Evolutionary conservation across 139 green algal genomes (phyloP), one percentile per base, ranked within the genome.

Genomic region (Asterochloris erici): DNA sequence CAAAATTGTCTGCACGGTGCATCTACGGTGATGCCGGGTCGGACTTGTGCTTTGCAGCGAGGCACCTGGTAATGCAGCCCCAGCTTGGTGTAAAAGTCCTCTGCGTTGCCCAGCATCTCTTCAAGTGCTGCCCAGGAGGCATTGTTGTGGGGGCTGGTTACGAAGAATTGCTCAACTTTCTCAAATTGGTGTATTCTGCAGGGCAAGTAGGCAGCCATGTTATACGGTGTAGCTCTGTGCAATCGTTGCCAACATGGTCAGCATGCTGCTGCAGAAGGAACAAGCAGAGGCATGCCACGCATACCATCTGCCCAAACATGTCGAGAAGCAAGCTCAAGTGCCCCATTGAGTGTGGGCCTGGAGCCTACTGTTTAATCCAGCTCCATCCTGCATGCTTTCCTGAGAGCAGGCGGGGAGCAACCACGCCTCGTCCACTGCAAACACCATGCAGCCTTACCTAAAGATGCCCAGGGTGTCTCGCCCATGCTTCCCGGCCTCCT

Each of bases 121-220:
- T 99, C 97, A 89, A 98, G 92, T 47, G 94, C 84, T 78, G 96
- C 86, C 97, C 97, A 99, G 68, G 87, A 95, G 68, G 89, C 87
- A 80, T 97, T 92, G 83, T 93, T 95, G 69, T 97, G 85, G 12
- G 94, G 93, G 17, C 86, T 92, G 64, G 89, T 92, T 63, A 99
- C 94, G 78, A 94, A 89, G 85, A 99, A 99, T 91, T 99, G 97
- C 93, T 99, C 97, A 78, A 99, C 94, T 89, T 99, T 99, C 84
- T 99, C 96, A 89, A 98, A 98, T 87, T 98, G 96, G 91, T 98
- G 96, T 82, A 98, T 94, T 74, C 89, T 92, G 87, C 78, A 78
- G 2, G 47, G 11, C 14, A 66, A n/a, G 47, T 78, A 2, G 27
- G 14, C 60, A 27, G 11, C 21, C 9, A 70, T 15, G 29, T 28